A percentile compares a stretch with the other conserved stretches of the same genome.
These are phyloP conservation scores for Gremmenia infestans DNA, from an alignment of 2,329 filamentous ascomycete species.

Conservation along the genomic window DNA sequence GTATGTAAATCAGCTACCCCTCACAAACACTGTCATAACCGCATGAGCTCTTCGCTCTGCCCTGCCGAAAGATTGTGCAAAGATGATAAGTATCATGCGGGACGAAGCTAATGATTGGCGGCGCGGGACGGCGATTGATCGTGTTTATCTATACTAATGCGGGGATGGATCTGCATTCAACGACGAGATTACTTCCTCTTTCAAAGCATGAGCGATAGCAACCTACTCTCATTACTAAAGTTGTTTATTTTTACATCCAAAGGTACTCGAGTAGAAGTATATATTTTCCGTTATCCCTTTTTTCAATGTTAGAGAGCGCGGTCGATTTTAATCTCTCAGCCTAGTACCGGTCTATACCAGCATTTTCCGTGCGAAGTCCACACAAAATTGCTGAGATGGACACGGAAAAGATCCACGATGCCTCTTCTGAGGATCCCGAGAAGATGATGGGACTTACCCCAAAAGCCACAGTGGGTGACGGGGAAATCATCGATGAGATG, in stretches of 20 bases:
- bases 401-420: conserved; percentile 14
- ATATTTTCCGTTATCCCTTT: background rate
- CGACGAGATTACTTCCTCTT: background rate
- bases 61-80: background rate
- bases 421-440: conserved; percentile 13
- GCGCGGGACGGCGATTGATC: background rate
- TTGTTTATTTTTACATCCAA: background rate
- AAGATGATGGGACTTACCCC: conserved; percentile 10
- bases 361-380: background rate
- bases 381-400: background rate
- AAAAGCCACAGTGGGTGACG: conserved; percentile 16
- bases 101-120: background rate
- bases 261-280: background rate
- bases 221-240: background rate
- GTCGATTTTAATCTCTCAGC: background rate
- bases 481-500: conserved; percentile 15
- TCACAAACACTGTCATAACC: no score
- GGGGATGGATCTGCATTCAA: background rate
- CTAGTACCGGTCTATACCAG: background rate
- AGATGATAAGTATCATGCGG: background rate
- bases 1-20: background rate
- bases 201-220: background rate
- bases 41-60: no score
- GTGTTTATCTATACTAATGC: background rate
- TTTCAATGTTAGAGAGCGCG: no score